Evolutionary conservation across 371 early-diverging fungal species (phyloP), one percentile per base, ranked within the genome.

Genomic region (Syncephalis plumigaleata): DNA sequence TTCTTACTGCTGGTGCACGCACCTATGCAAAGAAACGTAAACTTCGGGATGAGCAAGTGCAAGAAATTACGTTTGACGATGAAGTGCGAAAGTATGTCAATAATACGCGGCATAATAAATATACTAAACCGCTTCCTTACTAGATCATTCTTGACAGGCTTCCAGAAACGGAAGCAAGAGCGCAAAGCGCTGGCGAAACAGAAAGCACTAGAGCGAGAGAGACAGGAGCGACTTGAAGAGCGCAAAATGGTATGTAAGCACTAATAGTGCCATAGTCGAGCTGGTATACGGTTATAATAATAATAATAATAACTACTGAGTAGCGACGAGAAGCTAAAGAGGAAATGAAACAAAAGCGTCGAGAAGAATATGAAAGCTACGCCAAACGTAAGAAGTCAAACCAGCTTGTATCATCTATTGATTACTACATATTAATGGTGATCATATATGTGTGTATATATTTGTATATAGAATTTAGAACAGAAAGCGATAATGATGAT

Each of bases 21-120:
- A 45, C 48, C 27, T 53, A 53, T 39, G 42, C 48, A 5, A 39
- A 50, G 40, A 54, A 54, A 42, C 18, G 50, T n/a, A 46, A 49
- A 24, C 26, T 27, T 15, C 49, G 43, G 18, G 20, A 31, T 4
- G 37, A 50, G 16, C 54, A 50, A 45, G 9, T 46, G 15, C 16
- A 26, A 20, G 50, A 54, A 39, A 36, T 54, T 17, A 43, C 42
- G 23, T 54, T 54, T 46, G 54, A 54, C 17, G 54, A 54, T 24
- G 27, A 36, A 9, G 49, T 49, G 11, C 42, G 54, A 54, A 24
- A 39, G 54, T 54, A 44, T 37, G 9, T 22, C 24, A 37, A 36
- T 26, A 1, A 23, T 0, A 37, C 22, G 22, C n/a, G 36, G 13
- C 5, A 0, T 11, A 13, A 39, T 0, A 15, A 15, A 45, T 9